Conservation (phyloP, 768 basidiomycete genomes). For the Suillus bovinus region DNA sequence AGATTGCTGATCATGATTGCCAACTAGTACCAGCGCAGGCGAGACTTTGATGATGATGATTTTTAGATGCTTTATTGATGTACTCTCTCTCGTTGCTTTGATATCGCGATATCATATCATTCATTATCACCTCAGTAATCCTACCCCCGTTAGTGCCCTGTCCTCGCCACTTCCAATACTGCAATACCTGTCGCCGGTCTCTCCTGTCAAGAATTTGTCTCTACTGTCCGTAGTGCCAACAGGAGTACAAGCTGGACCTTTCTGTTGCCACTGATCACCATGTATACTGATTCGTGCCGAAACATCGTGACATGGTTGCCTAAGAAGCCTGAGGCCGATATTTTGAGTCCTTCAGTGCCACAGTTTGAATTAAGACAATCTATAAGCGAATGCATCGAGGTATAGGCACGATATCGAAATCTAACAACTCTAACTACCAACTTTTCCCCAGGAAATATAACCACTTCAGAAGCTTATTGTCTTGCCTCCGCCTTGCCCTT, state of each 20-base stretch:
- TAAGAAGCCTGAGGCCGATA: too few species aligned
- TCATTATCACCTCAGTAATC: neutral
- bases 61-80: slow-evolving; percentile 24
- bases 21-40: slow-evolving; percentile 61
- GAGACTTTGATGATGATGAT: slow-evolving; percentile 68
- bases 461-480: too few species aligned
- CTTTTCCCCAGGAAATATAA: neutral
- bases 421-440: neutral
- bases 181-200: too few species aligned
- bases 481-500: neutral
- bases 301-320: neutral
- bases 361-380: neutral
- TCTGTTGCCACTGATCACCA: neutral
- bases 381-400: neutral
- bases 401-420: neutral
- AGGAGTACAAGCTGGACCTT: neutral
- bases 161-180: neutral
- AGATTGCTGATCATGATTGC: slow-evolving; percentile 8
- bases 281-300: neutral
- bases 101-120: neutral
- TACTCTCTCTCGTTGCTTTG: neutral
- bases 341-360: neutral
- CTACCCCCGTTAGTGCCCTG: neutral
- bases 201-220: neutral
- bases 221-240: neutral